A percentile compares a stretch with the other conserved stretches of the same genome.
Evolutionary conservation across 169 alveolate genomes (phyloP).

Genomic region (Cryptosporidium parvum): DNA sequence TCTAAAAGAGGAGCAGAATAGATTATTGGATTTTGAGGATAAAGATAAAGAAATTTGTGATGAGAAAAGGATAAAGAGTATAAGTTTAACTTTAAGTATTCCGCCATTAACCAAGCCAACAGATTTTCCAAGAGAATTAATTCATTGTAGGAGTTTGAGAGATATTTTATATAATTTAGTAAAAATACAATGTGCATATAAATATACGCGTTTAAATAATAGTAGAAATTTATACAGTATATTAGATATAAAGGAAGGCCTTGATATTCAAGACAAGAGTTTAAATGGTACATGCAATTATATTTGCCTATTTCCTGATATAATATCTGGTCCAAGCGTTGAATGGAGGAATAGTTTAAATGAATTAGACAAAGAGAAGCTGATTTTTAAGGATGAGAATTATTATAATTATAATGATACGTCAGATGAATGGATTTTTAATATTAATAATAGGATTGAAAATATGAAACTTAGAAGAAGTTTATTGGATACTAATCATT

Average conservation of each 20-base stretch:
- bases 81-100: constrained; percentile 30
- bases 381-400: neutral
- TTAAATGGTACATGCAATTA: constrained; percentile 31
- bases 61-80: constrained; percentile 1
- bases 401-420: constrained; percentile 10
- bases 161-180: constrained; percentile 35
- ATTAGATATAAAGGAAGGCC: neutral
- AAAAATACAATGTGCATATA: constrained; percentile 19
- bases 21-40: neutral
- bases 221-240: constrained; percentile 13
- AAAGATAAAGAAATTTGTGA: neutral
- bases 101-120: constrained; percentile 52
- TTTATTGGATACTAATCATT: constrained; percentile 46
- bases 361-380: neutral
- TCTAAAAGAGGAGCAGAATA: neutral
- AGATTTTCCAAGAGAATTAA: constrained; percentile 55
- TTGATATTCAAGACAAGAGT: neutral
- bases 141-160: constrained; percentile 35
- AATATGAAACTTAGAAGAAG: constrained; percentile 50
- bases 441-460: constrained; percentile 38
- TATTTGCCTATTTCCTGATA: constrained; percentile 50
- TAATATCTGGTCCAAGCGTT: constrained; percentile 53
- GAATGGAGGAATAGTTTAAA: neutral
- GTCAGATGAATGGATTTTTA: constrained; percentile 64
- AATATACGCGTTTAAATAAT: constrained; percentile 3